These are phyloP conservation scores for Claviceps purpurea DNA, from an alignment of 2,329 filamentous ascomycete species.

Conservation along the genomic window DNA sequence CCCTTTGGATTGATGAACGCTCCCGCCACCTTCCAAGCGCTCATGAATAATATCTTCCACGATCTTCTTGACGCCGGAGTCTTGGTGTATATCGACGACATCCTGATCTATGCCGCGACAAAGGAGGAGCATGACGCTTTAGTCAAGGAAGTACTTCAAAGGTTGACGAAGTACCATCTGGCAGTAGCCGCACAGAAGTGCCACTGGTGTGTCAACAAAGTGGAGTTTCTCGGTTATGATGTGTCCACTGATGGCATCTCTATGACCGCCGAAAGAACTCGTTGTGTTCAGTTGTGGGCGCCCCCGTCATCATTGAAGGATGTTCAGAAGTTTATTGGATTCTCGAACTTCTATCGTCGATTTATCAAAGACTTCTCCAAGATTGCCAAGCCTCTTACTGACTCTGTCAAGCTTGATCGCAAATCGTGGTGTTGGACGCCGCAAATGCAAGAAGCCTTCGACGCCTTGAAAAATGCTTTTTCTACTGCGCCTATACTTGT, in stretches of 20 bases:
- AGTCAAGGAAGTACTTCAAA: background rate
- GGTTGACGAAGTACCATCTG: background rate
- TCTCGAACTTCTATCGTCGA: background rate
- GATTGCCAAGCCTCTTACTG: background rate
- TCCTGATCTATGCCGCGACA: background rate
- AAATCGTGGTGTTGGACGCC: background rate
- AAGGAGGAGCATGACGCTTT: background rate
- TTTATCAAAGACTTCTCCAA: background rate
- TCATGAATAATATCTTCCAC: background rate
- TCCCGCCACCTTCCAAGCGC: background rate
- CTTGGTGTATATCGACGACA: background rate
- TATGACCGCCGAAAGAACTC: background rate
- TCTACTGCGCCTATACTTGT: background rate
- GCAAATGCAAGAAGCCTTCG: background rate
- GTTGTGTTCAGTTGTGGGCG: background rate
- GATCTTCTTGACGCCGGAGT: background rate
- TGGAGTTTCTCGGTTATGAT: background rate
- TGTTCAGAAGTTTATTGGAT: background rate
- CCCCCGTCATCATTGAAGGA: background rate
- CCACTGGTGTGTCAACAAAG: background rate
- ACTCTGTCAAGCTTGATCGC: background rate
- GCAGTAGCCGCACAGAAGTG: background rate
- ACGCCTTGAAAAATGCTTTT: background rate
- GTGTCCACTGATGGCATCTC: background rate
- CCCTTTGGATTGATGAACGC: background rate